Conservation (phyloP, 768 basidiomycete species). For the Mrakia blollopis region DNA sequence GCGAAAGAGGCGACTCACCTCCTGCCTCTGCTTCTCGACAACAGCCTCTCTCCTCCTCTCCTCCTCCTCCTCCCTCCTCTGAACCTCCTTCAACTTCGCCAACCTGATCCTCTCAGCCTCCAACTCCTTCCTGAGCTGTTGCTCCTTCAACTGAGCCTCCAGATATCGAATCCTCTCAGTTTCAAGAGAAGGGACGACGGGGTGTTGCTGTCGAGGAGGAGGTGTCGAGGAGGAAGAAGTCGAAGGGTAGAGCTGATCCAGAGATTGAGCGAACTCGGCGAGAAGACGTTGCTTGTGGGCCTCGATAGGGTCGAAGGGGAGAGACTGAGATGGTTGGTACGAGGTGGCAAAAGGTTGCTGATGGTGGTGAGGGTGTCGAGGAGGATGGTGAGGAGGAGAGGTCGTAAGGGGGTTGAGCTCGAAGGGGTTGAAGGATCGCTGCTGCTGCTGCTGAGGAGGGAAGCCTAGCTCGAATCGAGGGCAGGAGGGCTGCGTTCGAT, state of each 20-base stretch:
- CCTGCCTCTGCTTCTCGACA: neutral
- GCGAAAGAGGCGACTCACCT: neutral
- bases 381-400: neutral
- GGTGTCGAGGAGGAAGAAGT: neutral
- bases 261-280: conserved; percentile 3
- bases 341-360: neutral
- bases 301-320: neutral
- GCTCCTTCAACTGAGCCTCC: neutral
- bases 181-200: neutral
- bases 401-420: neutral
- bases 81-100: neutral
- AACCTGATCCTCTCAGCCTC: neutral
- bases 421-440: neutral
- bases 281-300: conserved; percentile 10
- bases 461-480: neutral
- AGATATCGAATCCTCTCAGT: neutral
- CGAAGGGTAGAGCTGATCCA: conserved; percentile 8
- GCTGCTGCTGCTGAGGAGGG: neutral
- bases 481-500: neutral
- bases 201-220: neutral
- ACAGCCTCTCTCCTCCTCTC: neutral
- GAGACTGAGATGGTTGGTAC: neutral
- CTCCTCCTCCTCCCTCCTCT: neutral
- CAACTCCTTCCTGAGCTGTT: neutral
- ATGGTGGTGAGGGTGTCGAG: neutral